phyloP scores from a whole-genome alignment of 805 yeast genomes.

The Kuraishia hungarica region DNA sequence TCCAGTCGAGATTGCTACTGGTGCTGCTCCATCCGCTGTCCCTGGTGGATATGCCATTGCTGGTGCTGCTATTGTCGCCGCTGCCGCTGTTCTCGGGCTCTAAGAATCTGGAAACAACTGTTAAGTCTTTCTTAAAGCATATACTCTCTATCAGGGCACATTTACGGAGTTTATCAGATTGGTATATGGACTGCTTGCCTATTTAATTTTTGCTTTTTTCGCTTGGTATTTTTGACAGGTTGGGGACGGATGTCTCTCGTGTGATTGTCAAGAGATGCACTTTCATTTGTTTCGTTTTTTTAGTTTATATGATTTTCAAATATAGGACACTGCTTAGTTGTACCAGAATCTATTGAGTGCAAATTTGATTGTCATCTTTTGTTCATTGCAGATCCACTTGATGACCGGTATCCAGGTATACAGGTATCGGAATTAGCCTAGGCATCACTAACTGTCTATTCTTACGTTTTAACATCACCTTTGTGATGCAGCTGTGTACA shows the following conservation, averaged over 20 bases:
- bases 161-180: not conserved
- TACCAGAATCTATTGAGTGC: too few species aligned
- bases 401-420: too few species aligned
- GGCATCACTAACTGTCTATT: too few species aligned
- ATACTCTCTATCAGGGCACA: too few species aligned
- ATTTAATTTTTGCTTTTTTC: not conserved
- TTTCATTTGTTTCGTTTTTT: too few species aligned
- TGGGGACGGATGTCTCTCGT: not conserved
- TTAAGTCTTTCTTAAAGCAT: not conserved
- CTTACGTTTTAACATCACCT: too few species aligned
- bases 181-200: not conserved
- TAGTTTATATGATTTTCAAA: too few species aligned
- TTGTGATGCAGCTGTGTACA: too few species aligned
- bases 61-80: conserved; percentile 11
- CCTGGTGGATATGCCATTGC: conserved; percentile 10
- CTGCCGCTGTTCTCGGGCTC: conserved; percentile 7
- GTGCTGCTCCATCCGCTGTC: conserved; percentile 7
- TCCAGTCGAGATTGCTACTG: not conserved
- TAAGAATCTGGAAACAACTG: not conserved
- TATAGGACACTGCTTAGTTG: not conserved
- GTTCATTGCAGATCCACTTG: too few species aligned
- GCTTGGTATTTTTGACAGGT: too few species aligned
- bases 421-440: too few species aligned
- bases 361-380: too few species aligned
- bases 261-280: not conserved